Percentiles rank a stretch among this genome's conserved stretches.
These are phyloP conservation scores for Kondoa malvinella DNA, from an alignment of 768 basidiomycete genomes.

Conservation along the genomic window DNA sequence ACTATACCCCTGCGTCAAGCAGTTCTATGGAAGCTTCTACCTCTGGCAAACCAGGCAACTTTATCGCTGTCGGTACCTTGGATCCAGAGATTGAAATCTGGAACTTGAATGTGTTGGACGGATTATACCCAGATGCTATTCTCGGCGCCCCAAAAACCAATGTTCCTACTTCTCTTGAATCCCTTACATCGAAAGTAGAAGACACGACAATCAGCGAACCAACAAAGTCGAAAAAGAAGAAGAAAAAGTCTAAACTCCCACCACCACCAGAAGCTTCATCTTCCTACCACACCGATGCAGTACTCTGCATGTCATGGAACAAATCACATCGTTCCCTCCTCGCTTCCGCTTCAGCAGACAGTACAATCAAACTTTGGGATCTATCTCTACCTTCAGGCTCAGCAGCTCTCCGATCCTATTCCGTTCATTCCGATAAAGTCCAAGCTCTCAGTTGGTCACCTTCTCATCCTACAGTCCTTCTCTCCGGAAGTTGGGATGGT, in stretches of 20 bases:
- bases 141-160: slow-evolving; percentile 50
- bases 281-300: slow-evolving; percentile 72
- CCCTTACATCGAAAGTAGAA: slow-evolving; percentile 12
- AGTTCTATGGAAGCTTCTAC: slow-evolving; percentile 31
- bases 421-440: slow-evolving; percentile 61
- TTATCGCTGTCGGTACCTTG: slow-evolving; percentile 88
- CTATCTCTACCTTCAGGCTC: slow-evolving; percentile 46
- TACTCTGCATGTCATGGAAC: slow-evolving; percentile 89
- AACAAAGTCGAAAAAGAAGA: slow-evolving; percentile 52
- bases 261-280: slow-evolving; percentile 44
- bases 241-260: slow-evolving; percentile 48
- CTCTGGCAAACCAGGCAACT: slow-evolving; percentile 40
- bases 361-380: slow-evolving; percentile 96
- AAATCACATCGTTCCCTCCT: slow-evolving; percentile 70
- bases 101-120: slow-evolving; percentile 83
- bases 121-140: slow-evolving; percentile 80
- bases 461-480: slow-evolving; percentile 65
- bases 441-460: slow-evolving; percentile 93
- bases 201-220: slow-evolving; percentile 10
- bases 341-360: slow-evolving; percentile 80
- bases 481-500: slow-evolving; percentile 87
- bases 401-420: slow-evolving; percentile 68
- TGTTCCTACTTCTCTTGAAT: slow-evolving; percentile 10
- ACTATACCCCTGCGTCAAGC: slow-evolving; percentile 50
- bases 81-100: slow-evolving; percentile 98